Percentiles rank a stretch among this genome's conserved stretches.
Conservation (phyloP, 441 rosid genomes). For the Populus tomentosa region DNA sequence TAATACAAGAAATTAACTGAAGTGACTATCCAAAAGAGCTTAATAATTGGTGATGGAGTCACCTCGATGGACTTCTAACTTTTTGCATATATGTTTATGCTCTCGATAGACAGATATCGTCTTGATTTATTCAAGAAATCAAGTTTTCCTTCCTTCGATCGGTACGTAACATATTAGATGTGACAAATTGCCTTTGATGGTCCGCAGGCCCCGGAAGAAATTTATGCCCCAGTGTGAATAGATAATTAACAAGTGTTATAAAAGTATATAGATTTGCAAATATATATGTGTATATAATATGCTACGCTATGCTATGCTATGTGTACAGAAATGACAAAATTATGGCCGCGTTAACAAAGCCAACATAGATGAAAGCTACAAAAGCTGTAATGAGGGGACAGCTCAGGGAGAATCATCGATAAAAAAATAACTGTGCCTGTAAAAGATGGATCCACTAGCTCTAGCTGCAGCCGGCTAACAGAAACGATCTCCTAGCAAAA, state of each 20-base stretch:
- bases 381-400: conserved; percentile 21
- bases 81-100: neutral
- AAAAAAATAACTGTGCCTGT: neutral
- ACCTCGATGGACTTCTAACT: neutral
- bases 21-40: neutral
- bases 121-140: neutral
- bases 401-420: neutral
- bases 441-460: conserved; percentile 1
- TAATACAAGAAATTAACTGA: neutral
- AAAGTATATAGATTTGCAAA: neutral
- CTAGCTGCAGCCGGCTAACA: conserved; percentile 35
- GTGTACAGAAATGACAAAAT: conserved; percentile 7
- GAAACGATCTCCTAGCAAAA: conserved; percentile 22
- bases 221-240: neutral
- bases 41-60: neutral
- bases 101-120: neutral
- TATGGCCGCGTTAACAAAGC: conserved; percentile 20
- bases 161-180: neutral
- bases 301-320: neutral
- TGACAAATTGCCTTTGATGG: conserved; percentile 3
- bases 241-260: neutral
- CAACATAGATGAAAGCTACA: conserved; percentile 26
- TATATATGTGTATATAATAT: neutral
- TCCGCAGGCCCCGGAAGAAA: conserved; percentile 8
- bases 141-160: neutral